Base-by-base conservation (phyloP, 192 early-diverging fungal genomes). In the Piromyces finnis region DNA sequence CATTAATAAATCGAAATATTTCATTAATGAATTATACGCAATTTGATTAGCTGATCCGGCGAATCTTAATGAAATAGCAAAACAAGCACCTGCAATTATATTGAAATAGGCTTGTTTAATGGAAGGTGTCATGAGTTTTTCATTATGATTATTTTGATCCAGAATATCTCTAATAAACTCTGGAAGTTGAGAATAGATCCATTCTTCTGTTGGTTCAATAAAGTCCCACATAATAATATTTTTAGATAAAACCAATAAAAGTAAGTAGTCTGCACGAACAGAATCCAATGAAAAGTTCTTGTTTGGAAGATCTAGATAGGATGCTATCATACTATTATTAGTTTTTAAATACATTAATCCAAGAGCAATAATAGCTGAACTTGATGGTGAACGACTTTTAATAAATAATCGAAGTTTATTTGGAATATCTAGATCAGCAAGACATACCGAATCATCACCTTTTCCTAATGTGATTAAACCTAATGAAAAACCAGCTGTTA, bases 311-410 rank as follows among this genome's bases (percentile, higher is more conserved):
- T 82, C 82, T 30, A 98, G 85, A 22, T 88, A 88, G 9, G 88
- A 82, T 0, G 95, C 95, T 0, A 94, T 86, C 26, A 84, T 80
- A 12, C 77, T 30, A 80, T 95, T 91, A 83, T 93, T 90, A 26
- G 95, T 93, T 59, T 93, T 94, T 39, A 98, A 85, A 81, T 91
- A 96, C 83, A 93, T 92, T 28, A 98, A 85, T 0, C 91, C 95
- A 26, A 98, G 83, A 0, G 96, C 96, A 29, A 96, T 89, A 14
- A 90, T 90, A 0, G 94, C 90, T n/a, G 92, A 91, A 18, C 86
- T 83, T 13, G 89, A 85, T 1, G 89, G 12, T 89, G 78, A 39
- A 89, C 88, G 26, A 89, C 78, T n/a, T 88, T 87, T 39, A 84
- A 82, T 27, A 88, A 87, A 78, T 87, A 87, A n/a, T 84, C 85